Percentiles rank a stretch among this genome's conserved stretches.
phyloP scores from a whole-genome alignment of 2,329 filamentous ascomycete genomes.

The Diaporthe australafricana region DNA sequence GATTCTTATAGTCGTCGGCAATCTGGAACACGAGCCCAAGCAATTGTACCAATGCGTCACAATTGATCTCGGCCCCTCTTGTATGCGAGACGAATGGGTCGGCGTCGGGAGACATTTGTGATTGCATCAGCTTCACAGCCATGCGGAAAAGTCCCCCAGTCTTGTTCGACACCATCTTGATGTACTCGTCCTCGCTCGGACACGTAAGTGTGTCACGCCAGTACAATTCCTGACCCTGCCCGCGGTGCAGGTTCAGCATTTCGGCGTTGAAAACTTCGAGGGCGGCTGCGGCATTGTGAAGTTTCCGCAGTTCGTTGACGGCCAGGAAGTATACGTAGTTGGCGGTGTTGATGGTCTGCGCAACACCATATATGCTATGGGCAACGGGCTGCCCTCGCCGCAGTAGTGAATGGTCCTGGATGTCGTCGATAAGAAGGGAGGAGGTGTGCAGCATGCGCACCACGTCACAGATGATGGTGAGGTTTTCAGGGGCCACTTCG shows the following conservation, averaged over 20 bases:
- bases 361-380: slow-evolving; percentile 84
- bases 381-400: slow-evolving; percentile 85
- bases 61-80: slow-evolving; percentile 59
- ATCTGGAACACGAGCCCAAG: slow-evolving; percentile 73
- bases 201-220: slow-evolving; percentile 89
- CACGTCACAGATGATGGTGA: slow-evolving; percentile 81
- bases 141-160: slow-evolving; percentile 88
- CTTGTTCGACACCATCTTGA: slow-evolving; percentile 93
- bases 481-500: slow-evolving; percentile 75
- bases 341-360: slow-evolving; percentile 90
- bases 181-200: slow-evolving; percentile 87
- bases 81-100: slow-evolving; percentile 45
- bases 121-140: slow-evolving; percentile 89
- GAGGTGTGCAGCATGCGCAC: slow-evolving; percentile 89
- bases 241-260: slow-evolving; percentile 84
- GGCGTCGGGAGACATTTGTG: slow-evolving; percentile 61
- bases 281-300: slow-evolving; percentile 70
- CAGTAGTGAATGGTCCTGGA: slow-evolving; percentile 77
- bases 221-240: slow-evolving; percentile 91
- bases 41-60: slow-evolving; percentile 86
- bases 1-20: neutral
- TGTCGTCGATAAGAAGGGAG: slow-evolving; percentile 86
- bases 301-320: slow-evolving; percentile 77
- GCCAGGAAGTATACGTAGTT: slow-evolving; percentile 91
- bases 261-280: slow-evolving; percentile 83